phyloP scores from a whole-genome alignment of 2,329 filamentous ascomycete species.

The Pseudogymnoascus sp. region DNA sequence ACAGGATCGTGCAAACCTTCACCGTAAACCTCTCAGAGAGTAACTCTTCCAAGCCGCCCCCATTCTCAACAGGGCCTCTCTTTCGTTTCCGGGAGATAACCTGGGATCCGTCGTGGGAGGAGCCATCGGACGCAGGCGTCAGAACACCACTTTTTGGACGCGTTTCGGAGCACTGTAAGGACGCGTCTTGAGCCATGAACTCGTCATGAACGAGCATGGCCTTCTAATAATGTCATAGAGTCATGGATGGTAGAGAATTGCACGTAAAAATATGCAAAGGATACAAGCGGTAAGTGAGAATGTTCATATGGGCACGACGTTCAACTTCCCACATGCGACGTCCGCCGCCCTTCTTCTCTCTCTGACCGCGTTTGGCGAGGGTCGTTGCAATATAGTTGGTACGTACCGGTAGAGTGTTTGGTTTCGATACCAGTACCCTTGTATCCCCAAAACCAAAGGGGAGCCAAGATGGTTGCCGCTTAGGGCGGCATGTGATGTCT shows the following conservation, averaged over 20 bases:
- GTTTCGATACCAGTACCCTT: background rate
- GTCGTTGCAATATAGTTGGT: slow-evolving; percentile 2
- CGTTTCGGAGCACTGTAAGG: slow-evolving; percentile 16
- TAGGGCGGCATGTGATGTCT: background rate
- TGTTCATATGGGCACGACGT: background rate
- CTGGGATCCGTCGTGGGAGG: slow-evolving; percentile 16
- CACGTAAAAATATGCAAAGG: slow-evolving; percentile 7
- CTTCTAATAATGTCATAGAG: slow-evolving; percentile 25
- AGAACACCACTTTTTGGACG: slow-evolving; percentile 23
- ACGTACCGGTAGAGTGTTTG: background rate
- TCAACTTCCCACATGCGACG: background rate
- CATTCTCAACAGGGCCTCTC: slow-evolving; percentile 20
- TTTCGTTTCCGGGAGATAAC: slow-evolving; percentile 28
- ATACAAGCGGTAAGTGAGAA: slow-evolving; percentile 1
- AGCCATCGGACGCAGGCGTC: slow-evolving; percentile 25
- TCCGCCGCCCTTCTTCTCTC: background rate
- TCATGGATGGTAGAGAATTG: slow-evolving; percentile 21
- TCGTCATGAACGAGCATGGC: slow-evolving; percentile 27
- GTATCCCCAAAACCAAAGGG: background rate
- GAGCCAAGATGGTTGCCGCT: background rate
- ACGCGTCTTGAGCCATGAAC: slow-evolving; percentile 24
- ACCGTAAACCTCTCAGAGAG: slow-evolving; percentile 29
- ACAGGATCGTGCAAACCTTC: slow-evolving; percentile 22
- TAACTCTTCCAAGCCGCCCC: slow-evolving; percentile 25
- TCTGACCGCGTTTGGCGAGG: background rate